Evolutionary conservation across 2,329 filamentous ascomycete genomes (phyloP), one percentile per base, ranked within the genome.

Genomic region (Cercospora sp.): DNA sequence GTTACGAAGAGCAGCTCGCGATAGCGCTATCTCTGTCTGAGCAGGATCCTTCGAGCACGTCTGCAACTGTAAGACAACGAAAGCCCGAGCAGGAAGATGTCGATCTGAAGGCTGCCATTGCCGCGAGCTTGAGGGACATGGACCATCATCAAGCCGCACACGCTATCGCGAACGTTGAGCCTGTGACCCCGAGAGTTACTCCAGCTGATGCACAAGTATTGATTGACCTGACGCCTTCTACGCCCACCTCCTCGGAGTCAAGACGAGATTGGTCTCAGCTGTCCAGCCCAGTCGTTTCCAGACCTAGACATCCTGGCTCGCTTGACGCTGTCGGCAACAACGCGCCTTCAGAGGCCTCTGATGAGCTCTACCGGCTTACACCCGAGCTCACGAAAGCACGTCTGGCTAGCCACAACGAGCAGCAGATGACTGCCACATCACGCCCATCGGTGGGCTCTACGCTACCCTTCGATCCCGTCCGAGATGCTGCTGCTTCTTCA

Each of bases 1-100:
- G 69, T 40, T 79, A 76, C 62, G 78, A 79, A 60, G 78, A 79
- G 62, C 78, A 79, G 68, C 72, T 79, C 13, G 78, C 77, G 4
- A 77, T 79, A 40, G 78, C 78, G 12, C 69, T 79, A 23, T 78
- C 77, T 1, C 69, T 79, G 23, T 79, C 77, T 13, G 75, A 79
- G 33, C 73, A 75, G 26, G 78, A 79, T 16, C 75, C 71, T 58
- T 67, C 75, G 18, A 70, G 68, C 8, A 72, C 53, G 57, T 69
- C 71, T 36, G 72, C 68, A 18, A 72, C 68, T 18, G 71, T 72
- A 6, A 68, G 71, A 30, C 73, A 75, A 42, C 42, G n/a, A 18
- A 62, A 69, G n/a, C 65, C 66, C 18, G 65, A 73, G 23, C 64
- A 73, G 1, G 72, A 77, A 13, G 75, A 77, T 20, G 71, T 64